Evolutionary conservation across 768 basidiomycete species (phyloP).

Genomic region (Pleurotus citrinopileatus): DNA sequence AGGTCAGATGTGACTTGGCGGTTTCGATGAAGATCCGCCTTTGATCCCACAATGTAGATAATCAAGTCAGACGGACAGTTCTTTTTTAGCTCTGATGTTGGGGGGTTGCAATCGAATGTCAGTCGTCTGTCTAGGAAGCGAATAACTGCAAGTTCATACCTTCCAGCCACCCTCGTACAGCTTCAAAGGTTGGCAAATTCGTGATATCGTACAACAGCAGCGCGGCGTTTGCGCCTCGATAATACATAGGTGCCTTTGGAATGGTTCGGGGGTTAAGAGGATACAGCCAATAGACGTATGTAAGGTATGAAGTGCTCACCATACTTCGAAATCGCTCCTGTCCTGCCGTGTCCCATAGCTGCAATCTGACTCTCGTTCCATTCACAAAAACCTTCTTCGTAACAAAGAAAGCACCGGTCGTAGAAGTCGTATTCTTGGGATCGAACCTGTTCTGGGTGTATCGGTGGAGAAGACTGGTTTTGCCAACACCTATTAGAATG

Average conservation of each 20-base stretch:
- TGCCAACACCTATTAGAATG: conserved; percentile 70
- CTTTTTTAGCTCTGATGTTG: conserved; percentile 74
- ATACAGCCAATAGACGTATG: conserved; percentile 15
- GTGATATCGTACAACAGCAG: conserved; percentile 95
- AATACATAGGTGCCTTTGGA: conserved; percentile 89
- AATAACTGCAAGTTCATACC: conserved; percentile 42
- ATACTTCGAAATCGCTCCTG: conserved; percentile 92
- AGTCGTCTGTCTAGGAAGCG: conserved; percentile 12
- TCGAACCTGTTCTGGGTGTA: conserved; percentile 91
- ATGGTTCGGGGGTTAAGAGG: conserved; percentile 12
- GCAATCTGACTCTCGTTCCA: conserved; percentile 81
- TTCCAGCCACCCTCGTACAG: conserved; percentile 89
- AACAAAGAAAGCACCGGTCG: conserved; percentile 91
- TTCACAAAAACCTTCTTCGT: conserved; percentile 89
- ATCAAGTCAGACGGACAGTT: conserved; percentile 85
- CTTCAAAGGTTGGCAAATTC: conserved; percentile 83
- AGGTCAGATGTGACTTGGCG: conserved; percentile 80
- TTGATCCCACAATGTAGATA: conserved; percentile 94
- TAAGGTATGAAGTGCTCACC: conserved; percentile 41
- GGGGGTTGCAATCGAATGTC: conserved; percentile 12
- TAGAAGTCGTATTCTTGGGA: conserved; percentile 84
- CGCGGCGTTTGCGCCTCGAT: conserved; percentile 91
- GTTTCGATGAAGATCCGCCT: conserved; percentile 72
- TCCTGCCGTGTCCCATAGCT: conserved; percentile 92
- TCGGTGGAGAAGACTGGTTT: conserved; percentile 86